A percentile compares a stretch with the other conserved stretches of the same genome.
phyloP scores from a whole-genome alignment of 805 yeast genomes.

The Starmera dryadoides region DNA sequence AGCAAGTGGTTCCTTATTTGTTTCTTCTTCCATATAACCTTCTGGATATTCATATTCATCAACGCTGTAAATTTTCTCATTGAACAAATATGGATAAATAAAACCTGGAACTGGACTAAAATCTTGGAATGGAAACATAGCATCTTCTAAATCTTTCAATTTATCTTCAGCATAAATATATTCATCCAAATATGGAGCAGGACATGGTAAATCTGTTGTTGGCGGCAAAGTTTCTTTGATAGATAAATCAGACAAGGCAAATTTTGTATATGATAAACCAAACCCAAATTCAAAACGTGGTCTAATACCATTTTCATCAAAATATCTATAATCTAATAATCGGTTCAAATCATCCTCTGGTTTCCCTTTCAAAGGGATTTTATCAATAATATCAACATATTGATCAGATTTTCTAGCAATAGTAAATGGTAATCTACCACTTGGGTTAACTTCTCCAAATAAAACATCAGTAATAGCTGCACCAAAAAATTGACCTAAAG shows the following conservation, averaged over 20 bases:
- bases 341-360: conserved; percentile 28
- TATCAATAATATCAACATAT: conserved; percentile 39
- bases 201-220: conserved; percentile 36
- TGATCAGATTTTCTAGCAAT: conserved; percentile 44
- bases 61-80: conserved; percentile 22
- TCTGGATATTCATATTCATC: conserved; percentile 28
- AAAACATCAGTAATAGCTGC: conserved; percentile 49
- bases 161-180: conserved; percentile 36
- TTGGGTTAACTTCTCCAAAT: conserved; percentile 56
- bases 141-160: conserved; percentile 47
- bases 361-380: conserved; percentile 24
- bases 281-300: conserved; percentile 58
- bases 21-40: conserved; percentile 26
- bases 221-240: conserved; percentile 36
- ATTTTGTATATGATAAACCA: conserved; percentile 50
- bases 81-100: conserved; percentile 46
- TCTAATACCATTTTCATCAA: conserved; percentile 46
- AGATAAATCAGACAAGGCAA: conserved; percentile 27
- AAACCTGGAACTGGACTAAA: conserved; percentile 46
- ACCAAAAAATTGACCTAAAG: conserved; percentile 51
- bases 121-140: conserved; percentile 44
- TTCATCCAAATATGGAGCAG: conserved; percentile 38
- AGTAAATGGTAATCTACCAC: conserved; percentile 59
- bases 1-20: conserved; percentile 20
- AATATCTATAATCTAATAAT: conserved; percentile 48